phyloP scores from a whole-genome alignment of 2,329 filamentous ascomycete genomes.

The Camillea tinctor region DNA sequence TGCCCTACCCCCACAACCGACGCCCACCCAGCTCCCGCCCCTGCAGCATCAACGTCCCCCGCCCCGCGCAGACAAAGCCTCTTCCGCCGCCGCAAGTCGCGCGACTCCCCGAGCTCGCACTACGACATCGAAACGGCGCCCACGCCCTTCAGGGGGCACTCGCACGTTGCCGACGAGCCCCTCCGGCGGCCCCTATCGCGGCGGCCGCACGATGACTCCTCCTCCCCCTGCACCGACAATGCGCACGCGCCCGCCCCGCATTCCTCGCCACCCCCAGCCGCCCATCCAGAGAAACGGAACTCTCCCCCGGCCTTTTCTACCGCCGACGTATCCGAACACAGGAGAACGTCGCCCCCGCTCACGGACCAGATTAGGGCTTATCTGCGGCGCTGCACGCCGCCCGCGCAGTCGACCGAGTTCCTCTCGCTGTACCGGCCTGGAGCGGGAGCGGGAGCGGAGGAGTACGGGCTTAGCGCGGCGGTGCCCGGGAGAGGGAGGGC shows the following conservation, averaged over 20 bases:
- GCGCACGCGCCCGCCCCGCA: too few species aligned
- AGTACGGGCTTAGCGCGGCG: conserved; percentile 6
- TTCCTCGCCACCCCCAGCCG: too few species aligned
- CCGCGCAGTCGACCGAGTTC: conserved; percentile 26
- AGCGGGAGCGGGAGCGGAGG: not conserved
- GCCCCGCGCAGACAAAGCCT: not conserved
- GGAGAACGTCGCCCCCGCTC: too few species aligned
- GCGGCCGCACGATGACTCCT: conserved; percentile 10
- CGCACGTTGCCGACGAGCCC: conserved; percentile 39
- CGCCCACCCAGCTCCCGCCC: not conserved
- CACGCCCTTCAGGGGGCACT: conserved; percentile 21
- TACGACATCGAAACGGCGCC: not conserved
- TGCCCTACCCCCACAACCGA: not conserved
- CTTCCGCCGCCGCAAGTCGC: not conserved
- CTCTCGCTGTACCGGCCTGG: conserved; percentile 19
- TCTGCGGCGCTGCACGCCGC: conserved; percentile 23
- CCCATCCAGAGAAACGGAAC: too few species aligned
- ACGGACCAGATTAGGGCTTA: conserved; percentile 15
- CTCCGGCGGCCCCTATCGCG: conserved; percentile 40
- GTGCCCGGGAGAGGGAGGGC: conserved; percentile 17
- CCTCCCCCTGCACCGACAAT: not conserved
- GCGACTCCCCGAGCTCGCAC: not conserved
- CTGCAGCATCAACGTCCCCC: not conserved
- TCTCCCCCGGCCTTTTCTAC: too few species aligned
- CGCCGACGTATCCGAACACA: too few species aligned